Evolutionary conservation across 2,329 filamentous ascomycete species (phyloP), one percentile per base, ranked within the genome.

Genomic region (Colletotrichum echinochloae): DNA sequence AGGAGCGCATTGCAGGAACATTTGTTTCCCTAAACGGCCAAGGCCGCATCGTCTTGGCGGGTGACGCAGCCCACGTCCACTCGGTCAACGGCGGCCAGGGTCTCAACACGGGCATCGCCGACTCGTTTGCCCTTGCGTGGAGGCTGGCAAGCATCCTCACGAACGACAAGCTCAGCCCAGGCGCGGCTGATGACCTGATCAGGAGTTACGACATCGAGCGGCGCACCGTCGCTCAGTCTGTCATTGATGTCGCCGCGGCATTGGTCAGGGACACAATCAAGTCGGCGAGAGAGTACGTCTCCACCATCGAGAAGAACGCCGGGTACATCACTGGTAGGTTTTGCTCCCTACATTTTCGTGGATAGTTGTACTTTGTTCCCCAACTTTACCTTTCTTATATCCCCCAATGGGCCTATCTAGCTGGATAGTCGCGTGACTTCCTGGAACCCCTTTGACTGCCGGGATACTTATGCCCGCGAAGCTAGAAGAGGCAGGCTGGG

Each of bases 1-100:
- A 83, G 60, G 87, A 2, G 77, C 83, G 88, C 18, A 82, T 91
- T 26, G 89, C 89, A 0, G 83, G 86, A 44, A 79, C 78, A 0
- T 84, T 84, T 46, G 75, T 83, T 14, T 82, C 81, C 6, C 78
- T 75, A 20, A 75, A 78, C 46, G 82, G 83, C 11, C 73, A 75
- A 5, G 85, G 82, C n/a, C 80, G 83, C 12, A 77, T 83, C 7
- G 83, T 87, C 59, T 78, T 87, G 11, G 84, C 83, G 6, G 85
- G 85, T 16, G 86, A 88, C 65, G 84, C 85, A 12, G 84, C 83
- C 18, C 85, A 87, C 67, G 84, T 83, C 4, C 85, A 86, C 71
- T 83, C 79, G 41, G 82, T 83, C 3, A 80, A 83, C 4, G 85
- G 84, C 3, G 85, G 82, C 1, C 85, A 87, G 74, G 85, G 86